These are phyloP conservation scores for Oryza longistaminata DNA, from an alignment of 176 grass and related monocot species.

Conservation along the genomic window DNA sequence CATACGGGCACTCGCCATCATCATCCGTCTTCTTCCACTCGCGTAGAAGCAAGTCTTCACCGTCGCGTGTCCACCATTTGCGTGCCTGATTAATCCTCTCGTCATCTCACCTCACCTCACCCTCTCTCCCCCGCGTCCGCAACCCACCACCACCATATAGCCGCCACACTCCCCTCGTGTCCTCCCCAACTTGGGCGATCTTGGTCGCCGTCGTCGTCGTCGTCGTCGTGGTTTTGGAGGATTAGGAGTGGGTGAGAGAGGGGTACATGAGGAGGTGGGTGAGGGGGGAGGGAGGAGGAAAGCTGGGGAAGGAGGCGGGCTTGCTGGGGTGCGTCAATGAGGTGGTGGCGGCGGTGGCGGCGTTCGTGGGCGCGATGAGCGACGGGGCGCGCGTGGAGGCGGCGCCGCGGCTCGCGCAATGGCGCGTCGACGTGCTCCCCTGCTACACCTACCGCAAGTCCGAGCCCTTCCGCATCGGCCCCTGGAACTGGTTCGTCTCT, in stretches of 20 bases:
- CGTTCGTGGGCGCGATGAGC: slow-evolving; percentile 59
- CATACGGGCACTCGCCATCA: background rate
- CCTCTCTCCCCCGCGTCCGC: background rate
- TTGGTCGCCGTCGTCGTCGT: background rate
- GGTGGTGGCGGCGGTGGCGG: slow-evolving; percentile 74
- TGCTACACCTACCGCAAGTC: slow-evolving; percentile 90
- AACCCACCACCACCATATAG: slow-evolving; percentile 41
- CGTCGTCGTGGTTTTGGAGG: too few relatives aligned
- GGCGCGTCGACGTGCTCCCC: slow-evolving; percentile 75
- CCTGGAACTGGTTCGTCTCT: slow-evolving; percentile 83
- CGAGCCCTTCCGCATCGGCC: slow-evolving; percentile 84
- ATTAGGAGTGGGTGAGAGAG: too few relatives aligned
- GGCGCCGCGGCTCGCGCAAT: slow-evolving; percentile 84
- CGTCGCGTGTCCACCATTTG: slow-evolving; percentile 42
- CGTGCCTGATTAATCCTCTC: slow-evolving; percentile 52
- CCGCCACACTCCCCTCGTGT: background rate
- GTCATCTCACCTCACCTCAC: background rate
- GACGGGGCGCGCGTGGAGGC: slow-evolving; percentile 74
- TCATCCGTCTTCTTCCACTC: slow-evolving; percentile 24
- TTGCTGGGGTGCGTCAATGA: slow-evolving; percentile 98
- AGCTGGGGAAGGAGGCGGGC: slow-evolving; percentile 82
- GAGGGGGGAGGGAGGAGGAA: slow-evolving; percentile 40
- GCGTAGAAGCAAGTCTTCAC: slow-evolving; percentile 59
- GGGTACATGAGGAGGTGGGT: slow-evolving; percentile 57
- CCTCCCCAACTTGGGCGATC: background rate